Evolutionary conservation across 2,329 filamentous ascomycete species (phyloP), one percentile per base, ranked within the genome.

Genomic region (Alternaria brassicae): DNA sequence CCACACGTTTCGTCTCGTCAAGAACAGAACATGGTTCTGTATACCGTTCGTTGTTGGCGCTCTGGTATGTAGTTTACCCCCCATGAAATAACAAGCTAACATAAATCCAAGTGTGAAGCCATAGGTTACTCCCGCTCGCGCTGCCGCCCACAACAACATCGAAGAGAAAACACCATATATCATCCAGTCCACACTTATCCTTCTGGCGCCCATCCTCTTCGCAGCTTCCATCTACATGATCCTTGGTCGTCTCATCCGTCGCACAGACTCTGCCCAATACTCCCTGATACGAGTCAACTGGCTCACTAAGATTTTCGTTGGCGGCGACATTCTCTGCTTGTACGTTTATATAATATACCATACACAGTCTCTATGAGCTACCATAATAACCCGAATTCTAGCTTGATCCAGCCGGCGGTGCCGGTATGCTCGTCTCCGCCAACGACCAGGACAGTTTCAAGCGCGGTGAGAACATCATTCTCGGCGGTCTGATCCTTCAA

Each of bases 401-500:
- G 54, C 67, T 30, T 81, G 3, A 71, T 86, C 3, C 85, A 88
- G 77, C 76, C 13, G 76, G 74, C 27, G 83, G 83, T 27, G 82
- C 80, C n/a, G 82, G 79, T 34, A 79, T 81, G 13, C 70, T 82
- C 13, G 65, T 68, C 8, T 58, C 65, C 30, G 70, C 74, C 0
- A 70, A 70, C 1, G 69, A 72, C 25, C 21, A 63, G 6, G 34
- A 60, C 48, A 39, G 62, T 42, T 23, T 73, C 48, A 65, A 79
- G 25, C 72, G 75, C 12, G 84, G 82, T n/a, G 71, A 85, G 62
- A 80, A 82, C 17, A 77, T 88, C 48, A 82, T 89, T n/a, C 73
- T 88, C 7, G 82, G 66, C 1, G 87, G 87, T 2, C 75, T 89
- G 2, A 70, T 84, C 30, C 71, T 88, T 15, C 87, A 89, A 68